phyloP scores from a whole-genome alignment of 2,329 filamentous ascomycete species.

The Ascochyta lentis region DNA sequence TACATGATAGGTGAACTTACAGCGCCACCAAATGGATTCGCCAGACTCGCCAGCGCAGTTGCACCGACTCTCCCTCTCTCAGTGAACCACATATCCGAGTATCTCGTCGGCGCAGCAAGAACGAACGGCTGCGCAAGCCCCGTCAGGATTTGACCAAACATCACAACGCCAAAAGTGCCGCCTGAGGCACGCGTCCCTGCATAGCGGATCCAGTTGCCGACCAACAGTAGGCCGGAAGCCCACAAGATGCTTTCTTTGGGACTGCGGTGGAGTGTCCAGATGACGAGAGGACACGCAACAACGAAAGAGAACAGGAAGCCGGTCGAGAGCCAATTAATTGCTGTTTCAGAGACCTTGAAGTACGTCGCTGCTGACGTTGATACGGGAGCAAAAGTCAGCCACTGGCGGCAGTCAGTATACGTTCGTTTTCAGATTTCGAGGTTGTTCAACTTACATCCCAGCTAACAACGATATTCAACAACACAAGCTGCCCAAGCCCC shows the following conservation, averaged over 20 bases:
- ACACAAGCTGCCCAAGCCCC: slow-evolving; percentile 79
- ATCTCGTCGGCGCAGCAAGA: slow-evolving; percentile 84
- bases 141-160: slow-evolving; percentile 91
- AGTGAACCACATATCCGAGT: slow-evolving; percentile 95
- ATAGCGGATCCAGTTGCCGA: slow-evolving; percentile 92
- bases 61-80: slow-evolving; percentile 82
- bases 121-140: slow-evolving; percentile 93
- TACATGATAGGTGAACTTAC: slow-evolving; percentile 52
- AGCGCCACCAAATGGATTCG: slow-evolving; percentile 89
- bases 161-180: slow-evolving; percentile 75
- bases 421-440: neutral
- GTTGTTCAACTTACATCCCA: slow-evolving; percentile 80
- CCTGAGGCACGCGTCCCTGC: slow-evolving; percentile 66
- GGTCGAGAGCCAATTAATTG: slow-evolving; percentile 93
- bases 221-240: slow-evolving; percentile 74
- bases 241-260: slow-evolving; percentile 79
- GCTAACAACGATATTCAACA: slow-evolving; percentile 91
- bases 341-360: slow-evolving; percentile 75
- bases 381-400: slow-evolving; percentile 90
- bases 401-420: slow-evolving; percentile 59
- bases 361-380: slow-evolving; percentile 75
- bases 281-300: slow-evolving; percentile 69
- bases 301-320: slow-evolving; percentile 87
- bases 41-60: slow-evolving; percentile 82
- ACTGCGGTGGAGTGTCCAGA: slow-evolving; percentile 80